Evolutionary conservation across 129 eudicot species (phyloP), one percentile per base, ranked within the genome.

Genomic region (Pseudognaphalium luteoalbum): DNA sequence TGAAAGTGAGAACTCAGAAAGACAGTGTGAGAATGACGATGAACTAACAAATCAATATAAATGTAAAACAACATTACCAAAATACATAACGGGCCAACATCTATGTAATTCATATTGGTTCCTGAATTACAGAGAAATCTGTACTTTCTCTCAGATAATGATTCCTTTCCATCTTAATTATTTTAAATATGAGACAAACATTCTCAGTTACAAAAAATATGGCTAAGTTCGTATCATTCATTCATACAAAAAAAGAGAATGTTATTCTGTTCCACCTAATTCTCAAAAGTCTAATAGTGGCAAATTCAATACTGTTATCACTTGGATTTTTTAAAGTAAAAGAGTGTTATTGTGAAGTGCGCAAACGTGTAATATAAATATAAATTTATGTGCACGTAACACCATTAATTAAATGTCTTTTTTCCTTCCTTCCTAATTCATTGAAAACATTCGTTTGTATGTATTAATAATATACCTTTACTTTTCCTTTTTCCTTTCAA

Each of bases 1-100:
- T 12, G 21, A 2, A 35, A 57, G 32, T 78, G 51, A 70, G 19
- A 70, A 68, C 47, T 41, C 47, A 9, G 47, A 78, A 51, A 70
- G n/a, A 41, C 42, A 11, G 16, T 63, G 47, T 41, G 21, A 67
- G 33, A 67, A 68, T 37, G 35, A 33, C 12, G 21, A 15, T 33
- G 15, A 44, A 19, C 29, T 70, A 70, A 52, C 47, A 63, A 50
- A 70, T 15, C 54, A 71, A 67, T n/a, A 56, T 22, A 50, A 20
- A 30, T 6, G 6, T 37, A 72, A 5, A 50, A 62, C 34, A 64
- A 56, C 33, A 83, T 66, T 42, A 71, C 41, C 61, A 25, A 37
- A 72, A 32, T 66, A n/a, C 44, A 69, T 25, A 62, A 57, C 14
- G 1, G 47, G 47, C 14, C 0, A 4, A 41, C 47, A 9, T 41